Evolutionary conservation across 768 basidiomycete genomes (phyloP).

Genomic region (Paxillus ammoniavirescens): DNA sequence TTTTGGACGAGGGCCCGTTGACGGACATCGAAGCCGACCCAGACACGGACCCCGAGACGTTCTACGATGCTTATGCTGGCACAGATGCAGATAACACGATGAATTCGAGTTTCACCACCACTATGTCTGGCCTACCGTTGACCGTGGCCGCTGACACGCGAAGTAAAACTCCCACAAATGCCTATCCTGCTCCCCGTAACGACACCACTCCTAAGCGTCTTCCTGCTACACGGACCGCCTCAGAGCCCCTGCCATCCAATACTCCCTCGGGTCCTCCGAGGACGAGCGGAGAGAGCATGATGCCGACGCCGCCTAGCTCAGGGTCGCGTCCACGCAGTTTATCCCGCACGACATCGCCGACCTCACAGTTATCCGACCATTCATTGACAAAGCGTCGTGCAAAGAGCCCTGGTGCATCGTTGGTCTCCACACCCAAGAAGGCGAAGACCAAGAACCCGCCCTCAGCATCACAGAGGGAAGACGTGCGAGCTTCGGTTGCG

Average conservation of each 20-base stretch:
- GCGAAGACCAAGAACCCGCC: constrained; percentile 34
- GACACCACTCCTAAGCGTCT: constrained; percentile 42
- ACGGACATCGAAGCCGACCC: constrained; percentile 68
- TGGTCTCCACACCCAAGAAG: constrained; percentile 40
- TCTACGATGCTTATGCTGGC: constrained; percentile 36
- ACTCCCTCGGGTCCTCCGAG: constrained; percentile 40
- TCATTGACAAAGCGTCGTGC: constrained; percentile 43
- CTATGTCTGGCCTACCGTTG: constrained; percentile 19
- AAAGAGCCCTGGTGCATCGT: constrained; percentile 46
- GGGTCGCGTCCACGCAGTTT: constrained; percentile 19
- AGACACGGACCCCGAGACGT: constrained; percentile 39
- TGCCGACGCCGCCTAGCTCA: constrained; percentile 35
- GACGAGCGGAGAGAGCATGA: constrained; percentile 40
- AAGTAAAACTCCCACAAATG: constrained; percentile 44
- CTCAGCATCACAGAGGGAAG: constrained; percentile 34
- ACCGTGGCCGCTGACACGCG: constrained; percentile 28
- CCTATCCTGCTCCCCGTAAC: constrained; percentile 34
- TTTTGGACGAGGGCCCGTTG: constrained; percentile 72
- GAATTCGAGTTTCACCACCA: constrained; percentile 14
- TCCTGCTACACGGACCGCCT: constrained; percentile 38
- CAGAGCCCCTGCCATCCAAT: constrained; percentile 44
- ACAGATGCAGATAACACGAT: constrained; percentile 19
- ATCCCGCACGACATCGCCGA: constrained; percentile 30
- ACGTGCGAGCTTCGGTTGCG: constrained; percentile 60
- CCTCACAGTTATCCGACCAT: constrained; percentile 27